Percentiles rank a stretch among this genome's conserved stretches.
Conservation (phyloP, 257 asterid species). For the Parsonsia alboflavescens region DNA sequence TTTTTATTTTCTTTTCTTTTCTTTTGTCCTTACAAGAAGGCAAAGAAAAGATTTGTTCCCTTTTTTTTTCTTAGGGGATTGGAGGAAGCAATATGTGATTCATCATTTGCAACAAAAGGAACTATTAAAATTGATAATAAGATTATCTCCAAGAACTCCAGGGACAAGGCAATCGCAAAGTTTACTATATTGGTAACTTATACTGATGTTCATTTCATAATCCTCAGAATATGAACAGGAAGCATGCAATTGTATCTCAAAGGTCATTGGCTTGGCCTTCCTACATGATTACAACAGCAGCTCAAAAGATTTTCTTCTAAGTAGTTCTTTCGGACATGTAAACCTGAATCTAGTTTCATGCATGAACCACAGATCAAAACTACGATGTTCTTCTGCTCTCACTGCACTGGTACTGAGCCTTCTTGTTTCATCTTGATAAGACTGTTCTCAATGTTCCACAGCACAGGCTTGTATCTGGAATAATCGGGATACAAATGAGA, state of each 20-base stretch:
- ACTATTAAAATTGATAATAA: too few species aligned
- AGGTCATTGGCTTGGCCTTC: neutral
- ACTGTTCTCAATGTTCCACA: conserved; percentile 68
- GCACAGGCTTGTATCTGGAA: conserved; percentile 72
- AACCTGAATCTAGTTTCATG: neutral
- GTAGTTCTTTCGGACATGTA: too few species aligned
- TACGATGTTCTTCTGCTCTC: neutral
- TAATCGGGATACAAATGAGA: conserved; percentile 1
- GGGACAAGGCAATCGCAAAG: too few species aligned
- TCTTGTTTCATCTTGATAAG: conserved; percentile 82
- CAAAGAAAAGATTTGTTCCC: neutral
- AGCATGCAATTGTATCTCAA: neutral
- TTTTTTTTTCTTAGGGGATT: too few species aligned
- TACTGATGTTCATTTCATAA: too few species aligned
- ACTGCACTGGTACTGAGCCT: conserved; percentile 43
- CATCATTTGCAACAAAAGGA: too few species aligned
- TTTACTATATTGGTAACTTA: too few species aligned
- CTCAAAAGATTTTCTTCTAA: neutral
- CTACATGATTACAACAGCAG: neutral
- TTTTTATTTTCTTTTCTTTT: too few species aligned
- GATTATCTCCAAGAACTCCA: too few species aligned
- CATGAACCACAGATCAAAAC: neutral
- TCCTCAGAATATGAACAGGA: too few species aligned
- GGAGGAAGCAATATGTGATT: too few species aligned
- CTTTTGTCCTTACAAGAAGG: neutral